Evolutionary conservation across 805 yeast species (phyloP), one percentile per base, ranked within the genome.

Genomic region (Cyberlindnera samutprakarnensis): DNA sequence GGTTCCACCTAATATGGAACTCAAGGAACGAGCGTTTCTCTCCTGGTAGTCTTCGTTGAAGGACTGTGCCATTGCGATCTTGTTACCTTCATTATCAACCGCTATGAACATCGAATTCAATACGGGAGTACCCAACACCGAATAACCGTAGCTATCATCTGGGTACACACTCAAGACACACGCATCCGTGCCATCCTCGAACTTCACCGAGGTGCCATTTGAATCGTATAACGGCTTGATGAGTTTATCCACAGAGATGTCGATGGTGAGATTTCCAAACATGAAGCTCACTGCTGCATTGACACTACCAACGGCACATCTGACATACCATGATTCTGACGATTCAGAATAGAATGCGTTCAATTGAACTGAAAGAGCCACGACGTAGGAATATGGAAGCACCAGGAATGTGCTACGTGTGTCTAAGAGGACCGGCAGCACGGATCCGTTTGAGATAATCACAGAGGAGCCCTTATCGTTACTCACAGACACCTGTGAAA

Each of bases 281-380:
- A 57, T 43, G 47, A 79, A 68, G 29, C 67, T 62, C 7, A 82
- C 33, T 0, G 66, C 56, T 2, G 84, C 86, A 16, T 66, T 53
- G 7, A 66, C 43, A 5, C 54, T 44, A 1, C 63, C 66, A 12
- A 78, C 56, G 10, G 67, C 56, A 57, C 92, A 82, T 36, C 69
- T 68, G 11, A 78, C 77, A 12, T 78, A 44, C 90, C 90, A 82
- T 13, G 66, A 60, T 6, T 62, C 46, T 6, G 61, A 58, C n/a
- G 33, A 37, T 4, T 56, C 51, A 4, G 70, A 64, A 48, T 72
- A 82, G 40, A 64, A 70, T 0, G 90, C 90, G 46, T 77, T 76
- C 24, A 78, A 57, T 53, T 82, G 88, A 17, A 80, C 62, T 0
- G 88, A 85, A 19, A 82, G 54, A 42, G 70, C 72, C 31, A 81